Conservation (phyloP, 2,329 filamentous ascomycete genomes). For the Diaporthe citri region DNA sequence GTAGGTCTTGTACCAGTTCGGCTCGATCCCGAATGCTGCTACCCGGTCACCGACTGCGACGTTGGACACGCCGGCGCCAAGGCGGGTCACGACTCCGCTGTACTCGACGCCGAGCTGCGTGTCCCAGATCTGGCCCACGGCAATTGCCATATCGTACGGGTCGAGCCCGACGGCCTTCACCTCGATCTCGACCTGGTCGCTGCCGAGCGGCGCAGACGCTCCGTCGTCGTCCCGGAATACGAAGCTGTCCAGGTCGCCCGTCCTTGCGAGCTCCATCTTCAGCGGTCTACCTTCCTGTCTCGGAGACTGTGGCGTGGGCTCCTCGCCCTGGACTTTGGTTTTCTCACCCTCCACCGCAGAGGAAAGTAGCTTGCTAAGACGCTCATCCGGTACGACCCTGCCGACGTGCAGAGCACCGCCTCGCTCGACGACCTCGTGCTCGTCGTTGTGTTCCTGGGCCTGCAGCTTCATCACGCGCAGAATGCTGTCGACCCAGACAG, state of each 20-base stretch:
- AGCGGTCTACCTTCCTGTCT: neutral
- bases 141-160: slow-evolving; percentile 25
- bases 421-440: slow-evolving; percentile 48
- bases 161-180: slow-evolving; percentile 51
- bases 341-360: too few species aligned
- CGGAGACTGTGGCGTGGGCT: neutral
- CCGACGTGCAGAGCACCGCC: slow-evolving; percentile 45
- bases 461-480: slow-evolving; percentile 40
- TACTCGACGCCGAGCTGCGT: slow-evolving; percentile 20
- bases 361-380: slow-evolving; percentile 25
- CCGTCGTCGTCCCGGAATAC: slow-evolving; percentile 26
- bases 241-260: slow-evolving; percentile 2
- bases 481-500: neutral
- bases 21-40: slow-evolving; percentile 2
- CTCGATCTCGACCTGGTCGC: slow-evolving; percentile 51
- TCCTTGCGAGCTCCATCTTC: slow-evolving; percentile 23
- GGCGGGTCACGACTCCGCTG: slow-evolving; percentile 20
- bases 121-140: slow-evolving; percentile 22
- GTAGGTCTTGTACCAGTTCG: slow-evolving; percentile 10
- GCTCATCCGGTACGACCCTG: slow-evolving; percentile 45
- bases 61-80: slow-evolving; percentile 37
- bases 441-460: slow-evolving; percentile 40
- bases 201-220: neutral
- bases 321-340: too few species aligned
- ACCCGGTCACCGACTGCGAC: slow-evolving; percentile 30